These are phyloP conservation scores for Dentipellis sp. DNA, from an alignment of 768 basidiomycete species.

Conservation along the genomic window DNA sequence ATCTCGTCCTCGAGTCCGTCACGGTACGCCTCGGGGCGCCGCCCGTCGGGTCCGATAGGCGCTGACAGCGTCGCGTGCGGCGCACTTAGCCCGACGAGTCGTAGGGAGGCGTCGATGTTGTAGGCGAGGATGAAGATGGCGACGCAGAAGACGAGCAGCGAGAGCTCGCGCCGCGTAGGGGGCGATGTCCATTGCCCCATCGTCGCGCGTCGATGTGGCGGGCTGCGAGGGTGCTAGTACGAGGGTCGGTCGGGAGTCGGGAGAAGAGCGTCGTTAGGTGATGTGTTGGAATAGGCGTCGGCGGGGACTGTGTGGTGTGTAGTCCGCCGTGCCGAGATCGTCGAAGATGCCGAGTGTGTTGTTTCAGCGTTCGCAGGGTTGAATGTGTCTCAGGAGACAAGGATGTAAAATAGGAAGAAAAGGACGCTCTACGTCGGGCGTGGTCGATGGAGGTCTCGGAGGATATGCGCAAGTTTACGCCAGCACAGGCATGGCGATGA, in stretches of 20 bases:
- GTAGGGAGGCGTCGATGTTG: constrained; percentile 60
- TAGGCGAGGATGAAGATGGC: constrained; percentile 62
- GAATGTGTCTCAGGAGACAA: not conserved
- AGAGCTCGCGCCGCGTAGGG: constrained; percentile 66
- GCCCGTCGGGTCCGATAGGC: constrained; percentile 37
- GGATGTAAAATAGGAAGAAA: not conserved
- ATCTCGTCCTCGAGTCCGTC: constrained; percentile 54
- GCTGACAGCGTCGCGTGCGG: not conserved
- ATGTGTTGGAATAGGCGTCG: too few relatives aligned
- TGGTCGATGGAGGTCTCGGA: not conserved
- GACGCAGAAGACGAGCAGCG: constrained; percentile 57
- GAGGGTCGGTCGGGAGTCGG: not conserved
- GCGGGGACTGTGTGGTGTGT: too few relatives aligned
- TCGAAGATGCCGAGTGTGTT: not conserved
- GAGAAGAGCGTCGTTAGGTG: too few relatives aligned
- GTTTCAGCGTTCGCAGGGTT: not conserved
- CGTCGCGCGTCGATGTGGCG: not conserved
- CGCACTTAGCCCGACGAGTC: constrained; percentile 28
- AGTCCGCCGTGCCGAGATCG: not conserved
- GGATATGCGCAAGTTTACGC: too few relatives aligned
- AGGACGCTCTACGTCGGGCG: not conserved
- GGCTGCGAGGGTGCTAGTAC: not conserved
- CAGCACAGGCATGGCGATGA: too few relatives aligned
- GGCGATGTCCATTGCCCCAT: constrained; percentile 44
- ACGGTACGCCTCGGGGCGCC: constrained; percentile 41